A percentile compares a stretch with the other conserved stretches of the same genome.
These are phyloP conservation scores for Alopecurus myosuroides DNA, from an alignment of 176 grass and related monocot species.

Conservation along the genomic window DNA sequence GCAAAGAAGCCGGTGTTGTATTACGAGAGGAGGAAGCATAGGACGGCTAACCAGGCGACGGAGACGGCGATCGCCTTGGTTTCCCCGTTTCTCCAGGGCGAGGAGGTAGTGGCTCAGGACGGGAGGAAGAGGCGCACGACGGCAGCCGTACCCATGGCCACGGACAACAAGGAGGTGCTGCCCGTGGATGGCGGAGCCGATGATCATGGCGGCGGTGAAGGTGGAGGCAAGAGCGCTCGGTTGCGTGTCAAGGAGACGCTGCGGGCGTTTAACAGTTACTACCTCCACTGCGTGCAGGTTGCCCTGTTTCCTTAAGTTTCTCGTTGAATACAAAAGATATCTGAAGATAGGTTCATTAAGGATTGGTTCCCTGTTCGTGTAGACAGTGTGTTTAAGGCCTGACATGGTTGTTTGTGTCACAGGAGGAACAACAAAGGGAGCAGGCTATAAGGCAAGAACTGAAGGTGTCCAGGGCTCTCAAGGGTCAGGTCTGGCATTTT, in stretches of 20 bases:
- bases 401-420: constrained; percentile 2
- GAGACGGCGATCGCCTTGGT: background rate
- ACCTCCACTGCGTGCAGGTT: constrained; percentile 68
- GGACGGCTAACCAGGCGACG: background rate
- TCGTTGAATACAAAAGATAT: background rate
- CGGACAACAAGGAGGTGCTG: background rate
- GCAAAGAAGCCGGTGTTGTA: constrained; percentile 18
- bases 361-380: background rate
- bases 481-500: constrained; percentile 24
- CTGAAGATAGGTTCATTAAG: background rate
- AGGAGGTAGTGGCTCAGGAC: constrained; percentile 25
- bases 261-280: constrained; percentile 47
- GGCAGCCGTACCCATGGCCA: background rate
- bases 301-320: background rate
- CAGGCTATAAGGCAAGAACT: background rate
- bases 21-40: constrained; percentile 5
- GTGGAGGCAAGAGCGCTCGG: constrained; percentile 24
- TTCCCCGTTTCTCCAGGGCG: constrained; percentile 6
- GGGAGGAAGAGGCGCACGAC: constrained; percentile 12
- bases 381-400: background rate
- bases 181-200: background rate
- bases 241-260: constrained; percentile 45
- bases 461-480: background rate
- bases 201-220: background rate
- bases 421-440: constrained; percentile 19